Conservation (phyloP, 306 rosid genomes). For the Ormosia semicastrata region DNA sequence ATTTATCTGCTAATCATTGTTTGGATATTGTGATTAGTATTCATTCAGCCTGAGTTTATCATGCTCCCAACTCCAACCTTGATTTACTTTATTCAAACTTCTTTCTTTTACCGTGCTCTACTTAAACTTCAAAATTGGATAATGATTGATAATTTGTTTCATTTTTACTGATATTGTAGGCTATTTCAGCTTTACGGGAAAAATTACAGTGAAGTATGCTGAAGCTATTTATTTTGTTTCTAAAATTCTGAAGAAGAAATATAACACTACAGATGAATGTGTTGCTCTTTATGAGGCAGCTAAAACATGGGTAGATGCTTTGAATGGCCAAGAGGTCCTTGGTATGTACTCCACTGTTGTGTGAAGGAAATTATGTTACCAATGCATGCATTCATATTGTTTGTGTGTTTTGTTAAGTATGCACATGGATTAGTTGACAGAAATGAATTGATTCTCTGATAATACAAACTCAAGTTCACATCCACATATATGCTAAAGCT, state of each 20-base stretch:
- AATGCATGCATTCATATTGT: neutral
- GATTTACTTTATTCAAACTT: neutral
- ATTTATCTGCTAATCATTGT: neutral
- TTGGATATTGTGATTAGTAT: neutral
- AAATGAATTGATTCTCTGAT: too few species aligned
- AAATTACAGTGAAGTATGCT: constrained; percentile 76
- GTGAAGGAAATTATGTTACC: neutral
- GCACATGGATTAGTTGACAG: too few species aligned
- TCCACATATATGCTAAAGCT: too few species aligned
- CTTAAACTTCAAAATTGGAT: constrained; percentile 15
- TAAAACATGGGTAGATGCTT: constrained; percentile 92
- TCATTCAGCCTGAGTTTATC: neutral
- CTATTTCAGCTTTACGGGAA: constrained; percentile 74
- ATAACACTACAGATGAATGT: constrained; percentile 92
- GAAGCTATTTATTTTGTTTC: constrained; percentile 97
- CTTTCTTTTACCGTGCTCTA: constrained; percentile 8
- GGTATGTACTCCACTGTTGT: constrained; percentile 49
- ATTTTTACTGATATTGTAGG: constrained; percentile 45
- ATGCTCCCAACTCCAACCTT: neutral
- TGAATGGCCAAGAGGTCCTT: constrained; percentile 76
- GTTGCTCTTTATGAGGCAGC: constrained; percentile 90
- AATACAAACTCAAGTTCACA: too few species aligned
- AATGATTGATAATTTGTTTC: neutral
- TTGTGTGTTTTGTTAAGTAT: neutral
- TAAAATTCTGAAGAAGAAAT: constrained; percentile 89